Evolutionary conservation across 495 filamentous ascomycete species (phyloP), one percentile per base, ranked within the genome.

Genomic region (Talaromyces borbonicus): DNA sequence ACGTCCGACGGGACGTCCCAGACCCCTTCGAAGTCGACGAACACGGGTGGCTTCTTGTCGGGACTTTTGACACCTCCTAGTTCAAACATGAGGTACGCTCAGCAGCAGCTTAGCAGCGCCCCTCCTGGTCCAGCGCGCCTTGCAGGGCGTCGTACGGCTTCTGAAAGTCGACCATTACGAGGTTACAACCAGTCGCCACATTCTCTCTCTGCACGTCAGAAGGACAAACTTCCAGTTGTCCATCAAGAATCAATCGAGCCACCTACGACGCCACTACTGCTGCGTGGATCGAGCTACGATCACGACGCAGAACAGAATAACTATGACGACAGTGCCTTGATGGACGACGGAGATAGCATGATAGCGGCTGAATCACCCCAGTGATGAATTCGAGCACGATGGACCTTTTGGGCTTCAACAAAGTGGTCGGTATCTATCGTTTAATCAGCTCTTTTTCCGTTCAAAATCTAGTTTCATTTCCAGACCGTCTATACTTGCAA

Each of bases 51-150:
- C 22, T 79, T 80, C 50, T 72, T 87, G 19, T 83, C 85, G 0
- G 87, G 89, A 3, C 78, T 94, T 12, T 62, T 94, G 66, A 94
- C 89, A 3, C 87, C 89, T 14, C 88, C 87, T 9, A 74, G 80
- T 24, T 83, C 83, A 6, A 75, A 80, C 40, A 58, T 80, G 26
- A 76, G 83, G 8, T 73, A 75, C 29, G 75, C 73, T 5, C 71
- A 78, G 1, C 51, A 59, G 8, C 62, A 55, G n/a, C n/a, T n/a
- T 25, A 48, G 53, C 32, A 55, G 43, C 38, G 53, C 51, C 23
- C 67, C 77, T 16, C 71, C 71, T 6, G 72, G 72, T 5, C 73
- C 78, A 19, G 61, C 64, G 63, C 53, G 60, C 66, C 36, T 45
- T 15, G 33, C 40, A 18, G 38, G 29, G 7, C 51, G 55, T 30